Evolutionary conservation across 257 asterid genomes (phyloP), one percentile per base, ranked within the genome.

Genomic region (Jacaranda copaia): DNA sequence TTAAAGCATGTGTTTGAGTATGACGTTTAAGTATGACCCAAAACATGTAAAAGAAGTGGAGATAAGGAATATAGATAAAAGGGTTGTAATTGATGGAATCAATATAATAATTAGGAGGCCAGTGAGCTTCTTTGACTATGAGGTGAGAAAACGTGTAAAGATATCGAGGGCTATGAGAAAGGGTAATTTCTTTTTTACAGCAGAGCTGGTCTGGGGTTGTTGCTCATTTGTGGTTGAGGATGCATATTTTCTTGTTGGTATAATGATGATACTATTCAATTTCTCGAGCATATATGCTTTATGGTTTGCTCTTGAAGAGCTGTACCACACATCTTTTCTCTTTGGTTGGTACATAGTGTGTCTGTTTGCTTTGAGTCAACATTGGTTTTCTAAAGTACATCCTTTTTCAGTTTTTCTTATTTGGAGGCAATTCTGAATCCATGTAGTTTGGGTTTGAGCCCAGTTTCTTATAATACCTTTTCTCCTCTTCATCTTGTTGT

Each of bases 401-500:
- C 32, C 32, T 0, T 25, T 25, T 2, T 25, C 32, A 25, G 2
- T 25, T 25, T n/a, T n/a, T n/a, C n/a, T n/a, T n/a, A n/a, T n/a
- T n/a, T n/a, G n/a, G n/a, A 25, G 32, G 32, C 32, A 1, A 25
- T 25, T 25, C 32, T 25, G 32, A 25, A 48, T 46, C 19, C 61
- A 3, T 64, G 74, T 3, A 59, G 53, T 79, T 67, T 66, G 73
- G 40, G 68, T 76, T 70, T 73, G 60, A 45, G 62, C 62, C 72
- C 66, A 53, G 67, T 53, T 75, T 51, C 68, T 67, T 73, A 38
- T 61, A 32, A 45, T 77, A 51, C 57, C 55, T n/a, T 51, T 75
- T 73, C 49, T 15, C 43, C 52, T 73, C 43, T 70, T 74, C 78
- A 67, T 72, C 55, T 67, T 82, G 14, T 68, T 79, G 60, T 83